Base-by-base conservation (phyloP, 768 basidiomycete species). In the Collybia nuda region DNA sequence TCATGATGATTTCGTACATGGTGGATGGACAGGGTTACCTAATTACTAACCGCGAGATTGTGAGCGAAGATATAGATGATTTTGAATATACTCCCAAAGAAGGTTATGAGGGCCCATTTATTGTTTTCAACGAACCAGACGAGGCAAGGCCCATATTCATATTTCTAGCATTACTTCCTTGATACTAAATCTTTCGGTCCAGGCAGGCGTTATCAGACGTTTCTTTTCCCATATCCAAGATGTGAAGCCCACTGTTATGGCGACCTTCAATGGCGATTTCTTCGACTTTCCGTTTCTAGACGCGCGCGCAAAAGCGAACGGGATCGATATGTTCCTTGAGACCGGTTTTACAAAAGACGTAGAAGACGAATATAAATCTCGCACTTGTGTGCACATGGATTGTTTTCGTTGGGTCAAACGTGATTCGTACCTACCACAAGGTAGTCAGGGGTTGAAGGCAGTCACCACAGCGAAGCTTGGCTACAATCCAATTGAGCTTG, bases 1-100 rank as follows among this genome's bases (percentile, higher is more conserved):
- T 99, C 60, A 99, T 99, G 96, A 99, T 99, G 97, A 98, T 99
- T 56, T 99, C 97, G 39, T 99, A 98, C 70, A 98, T 99, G 95
- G 76, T 99, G 15, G 97, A 99, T 64, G 96, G 94, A 0, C 92
- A 95, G 67, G 97, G 97, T 0, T 99, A 90, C 64, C 81, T 99
- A 54, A 98, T 99, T 68, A 97, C 93, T 18, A 98, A 98, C 61
- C 81, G 97, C 38, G 97, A 99, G 57, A 98, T 98, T 44, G 93
- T 98, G 51, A 86, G 88, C 53, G 95, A 98, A 63, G 93, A 98
- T 62, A 98, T 99, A 54, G 94, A 97, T 38, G 90, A 99, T 65
- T 98, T 99, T 61, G 97, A 98, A 66, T 98, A 98, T 65, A 98
- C 97, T 0, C 97, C 97, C 1, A 98, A 93, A 67, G 93, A 95